These are phyloP conservation scores for Allium cepa DNA, from an alignment of 106 monocot species.

Conservation along the genomic window DNA sequence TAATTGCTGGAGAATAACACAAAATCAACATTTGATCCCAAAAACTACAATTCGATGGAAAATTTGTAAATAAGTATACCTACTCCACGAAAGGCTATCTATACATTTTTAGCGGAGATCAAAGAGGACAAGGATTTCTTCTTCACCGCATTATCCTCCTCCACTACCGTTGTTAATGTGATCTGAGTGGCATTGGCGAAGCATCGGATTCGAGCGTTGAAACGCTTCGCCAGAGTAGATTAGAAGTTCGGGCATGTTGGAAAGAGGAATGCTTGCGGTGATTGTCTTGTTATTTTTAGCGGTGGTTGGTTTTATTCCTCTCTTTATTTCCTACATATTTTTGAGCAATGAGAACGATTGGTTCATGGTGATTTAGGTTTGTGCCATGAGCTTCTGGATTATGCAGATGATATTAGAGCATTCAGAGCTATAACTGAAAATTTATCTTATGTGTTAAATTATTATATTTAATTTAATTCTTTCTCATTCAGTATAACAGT, in stretches of 20 bases:
- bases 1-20: slow-evolving; percentile 42
- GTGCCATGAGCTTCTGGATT: too few species aligned
- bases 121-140: slow-evolving; percentile 27
- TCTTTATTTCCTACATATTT: too few species aligned
- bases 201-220: slow-evolving; percentile 20
- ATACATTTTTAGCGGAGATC: slow-evolving; percentile 61
- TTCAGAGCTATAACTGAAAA: too few species aligned
- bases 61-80: slow-evolving; percentile 26
- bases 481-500: too few species aligned
- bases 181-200: slow-evolving; percentile 23
- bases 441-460: too few species aligned
- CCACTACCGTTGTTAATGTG: neutral
- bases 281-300: neutral
- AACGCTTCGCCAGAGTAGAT: neutral
- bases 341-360: too few species aligned
- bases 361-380: too few species aligned
- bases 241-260: neutral
- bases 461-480: too few species aligned
- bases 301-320: too few species aligned
- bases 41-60: neutral
- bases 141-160: slow-evolving; percentile 15
- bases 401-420: too few species aligned
- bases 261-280: slow-evolving; percentile 14
- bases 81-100: slow-evolving; percentile 77
- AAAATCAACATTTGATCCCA: too few species aligned